Conservation (phyloP, 2,329 filamentous ascomycete species). For the Claviceps capensis region DNA sequence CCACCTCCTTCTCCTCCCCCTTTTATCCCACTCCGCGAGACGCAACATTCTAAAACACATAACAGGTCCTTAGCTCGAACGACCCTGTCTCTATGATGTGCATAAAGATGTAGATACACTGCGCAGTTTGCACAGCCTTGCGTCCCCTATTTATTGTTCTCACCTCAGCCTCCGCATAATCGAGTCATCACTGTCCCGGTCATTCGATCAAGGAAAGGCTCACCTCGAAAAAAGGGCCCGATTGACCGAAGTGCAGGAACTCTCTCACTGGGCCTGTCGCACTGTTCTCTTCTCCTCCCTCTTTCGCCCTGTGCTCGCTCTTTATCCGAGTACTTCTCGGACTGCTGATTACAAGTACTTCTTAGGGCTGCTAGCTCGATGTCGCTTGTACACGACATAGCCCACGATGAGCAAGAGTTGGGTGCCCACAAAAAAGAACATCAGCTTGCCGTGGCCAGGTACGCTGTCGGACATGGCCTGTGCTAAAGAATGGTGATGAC, state of each 20-base stretch:
- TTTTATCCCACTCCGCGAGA: background rate
- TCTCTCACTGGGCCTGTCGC: too few species aligned
- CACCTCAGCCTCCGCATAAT: background rate
- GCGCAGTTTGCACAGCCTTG: background rate
- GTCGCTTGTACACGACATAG: constrained; percentile 70
- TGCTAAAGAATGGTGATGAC: constrained; percentile 35
- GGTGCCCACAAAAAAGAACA: constrained; percentile 60
- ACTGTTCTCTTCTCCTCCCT: background rate
- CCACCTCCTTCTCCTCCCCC: background rate
- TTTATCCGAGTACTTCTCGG: constrained; percentile 71
- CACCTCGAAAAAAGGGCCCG: background rate
- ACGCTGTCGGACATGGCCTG: constrained; percentile 33
- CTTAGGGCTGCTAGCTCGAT: constrained; percentile 65
- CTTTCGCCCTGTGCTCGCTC: too few species aligned
- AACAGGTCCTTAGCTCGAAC: background rate
- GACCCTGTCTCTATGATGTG: background rate
- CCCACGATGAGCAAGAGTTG: constrained; percentile 56
- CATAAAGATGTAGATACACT: background rate
- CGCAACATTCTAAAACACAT: background rate
- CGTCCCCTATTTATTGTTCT: background rate
- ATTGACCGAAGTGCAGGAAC: background rate
- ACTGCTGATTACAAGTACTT: constrained; percentile 61
- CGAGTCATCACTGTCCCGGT: background rate
- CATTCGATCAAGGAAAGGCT: background rate
- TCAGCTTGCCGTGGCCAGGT: constrained; percentile 37